Percentiles rank a stretch among this genome's conserved stretches.
phyloP scores from a whole-genome alignment of 306 rosid genomes.

The Glycine soja region DNA sequence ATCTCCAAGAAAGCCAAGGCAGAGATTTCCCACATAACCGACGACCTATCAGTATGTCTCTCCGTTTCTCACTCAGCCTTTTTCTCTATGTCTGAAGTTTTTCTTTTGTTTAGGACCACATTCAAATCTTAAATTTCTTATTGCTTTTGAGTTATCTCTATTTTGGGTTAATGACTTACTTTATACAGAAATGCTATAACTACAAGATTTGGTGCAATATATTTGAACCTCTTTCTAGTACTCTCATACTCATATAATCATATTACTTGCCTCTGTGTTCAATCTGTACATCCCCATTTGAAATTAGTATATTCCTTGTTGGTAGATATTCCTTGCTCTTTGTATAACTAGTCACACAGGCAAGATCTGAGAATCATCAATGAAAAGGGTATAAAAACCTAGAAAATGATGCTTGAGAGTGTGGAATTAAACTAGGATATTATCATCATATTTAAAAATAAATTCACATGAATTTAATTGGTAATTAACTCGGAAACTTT shows the following conservation, averaged over 20 bases:
- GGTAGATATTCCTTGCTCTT: no score
- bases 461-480: no score
- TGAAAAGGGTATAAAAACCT: no score
- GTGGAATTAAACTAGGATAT: no score
- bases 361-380: conserved; percentile 17
- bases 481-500: no score
- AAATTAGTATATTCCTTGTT: not conserved
- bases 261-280: not conserved
- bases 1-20: conserved; percentile 61
- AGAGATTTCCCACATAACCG: conserved; percentile 53
- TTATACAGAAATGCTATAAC: not conserved
- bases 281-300: not conserved
- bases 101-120: not conserved
- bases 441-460: no score
- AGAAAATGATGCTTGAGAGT: no score
- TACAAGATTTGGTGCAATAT: not conserved
- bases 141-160: not conserved
- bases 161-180: not conserved
- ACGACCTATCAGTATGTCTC: conserved; percentile 52
- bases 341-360: not conserved
- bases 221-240: not conserved
- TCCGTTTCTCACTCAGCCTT: no score
- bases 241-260: not conserved
- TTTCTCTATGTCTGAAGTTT: not conserved
- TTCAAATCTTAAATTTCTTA: not conserved